Evolutionary conservation across 768 basidiomycete species (phyloP).

Genomic region (Lyophyllum decastes): DNA sequence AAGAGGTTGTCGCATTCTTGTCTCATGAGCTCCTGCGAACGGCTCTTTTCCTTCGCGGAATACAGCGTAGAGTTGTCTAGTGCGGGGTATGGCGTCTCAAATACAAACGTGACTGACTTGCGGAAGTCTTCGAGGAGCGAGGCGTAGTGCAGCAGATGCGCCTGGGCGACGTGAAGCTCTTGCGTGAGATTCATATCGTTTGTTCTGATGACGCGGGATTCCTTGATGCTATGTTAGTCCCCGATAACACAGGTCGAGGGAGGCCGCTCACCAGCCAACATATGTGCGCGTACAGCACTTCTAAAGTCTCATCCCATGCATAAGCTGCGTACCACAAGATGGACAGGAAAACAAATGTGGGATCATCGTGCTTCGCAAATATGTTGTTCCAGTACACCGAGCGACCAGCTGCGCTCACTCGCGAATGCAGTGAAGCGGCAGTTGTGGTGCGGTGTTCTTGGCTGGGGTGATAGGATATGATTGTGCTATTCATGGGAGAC

Average conservation of each 20-base stretch:
- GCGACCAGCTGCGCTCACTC: constrained; percentile 37
- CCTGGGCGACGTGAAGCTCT: constrained; percentile 56
- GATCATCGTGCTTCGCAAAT: constrained; percentile 42
- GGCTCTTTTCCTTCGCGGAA: constrained; percentile 12
- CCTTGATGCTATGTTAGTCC: constrained; percentile 30
- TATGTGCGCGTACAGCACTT: constrained; percentile 51
- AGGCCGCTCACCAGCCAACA: constrained; percentile 39
- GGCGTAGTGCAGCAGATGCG: constrained; percentile 58
- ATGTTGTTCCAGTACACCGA: constrained; percentile 50
- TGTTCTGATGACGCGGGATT: constrained; percentile 41
- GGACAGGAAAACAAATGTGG: constrained; percentile 55
- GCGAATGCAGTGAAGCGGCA: constrained; percentile 34
- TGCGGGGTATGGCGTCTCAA: constrained; percentile 48
- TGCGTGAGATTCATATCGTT: constrained; percentile 46
- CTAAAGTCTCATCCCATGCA: constrained; percentile 61
- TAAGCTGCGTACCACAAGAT: constrained; percentile 62
- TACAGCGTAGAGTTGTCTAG: constrained; percentile 27
- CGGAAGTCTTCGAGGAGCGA: constrained; percentile 54
- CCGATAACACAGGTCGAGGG: constrained; percentile 10
- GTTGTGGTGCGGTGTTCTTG: constrained; percentile 33
- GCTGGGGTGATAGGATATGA: constrained; percentile 45
- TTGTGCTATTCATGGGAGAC: constrained; percentile 33
- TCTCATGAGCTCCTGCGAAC: constrained; percentile 28
- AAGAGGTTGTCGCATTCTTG: constrained; percentile 50
- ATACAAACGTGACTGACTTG: constrained; percentile 52